Conservation (phyloP, 2,329 filamentous ascomycete species). For the Ascochyta koolunga region DNA sequence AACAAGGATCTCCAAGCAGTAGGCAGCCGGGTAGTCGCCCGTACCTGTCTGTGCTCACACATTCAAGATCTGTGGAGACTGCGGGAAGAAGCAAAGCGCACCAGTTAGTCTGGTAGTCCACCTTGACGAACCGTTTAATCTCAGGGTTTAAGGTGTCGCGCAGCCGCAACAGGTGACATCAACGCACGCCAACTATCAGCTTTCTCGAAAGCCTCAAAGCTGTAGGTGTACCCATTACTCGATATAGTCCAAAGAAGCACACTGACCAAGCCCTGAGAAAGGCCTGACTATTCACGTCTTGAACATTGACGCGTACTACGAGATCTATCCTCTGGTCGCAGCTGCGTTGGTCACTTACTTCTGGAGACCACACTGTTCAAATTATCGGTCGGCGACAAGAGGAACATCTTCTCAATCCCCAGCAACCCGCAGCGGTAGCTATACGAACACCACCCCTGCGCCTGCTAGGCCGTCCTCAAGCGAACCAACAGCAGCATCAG, state of each 20-base stretch:
- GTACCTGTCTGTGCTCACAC: slow-evolving; percentile 44
- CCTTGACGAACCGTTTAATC: slow-evolving; percentile 38
- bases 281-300: slow-evolving; percentile 23
- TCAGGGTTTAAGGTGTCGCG: slow-evolving; percentile 42
- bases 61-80: slow-evolving; percentile 47
- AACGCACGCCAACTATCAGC: slow-evolving; percentile 20
- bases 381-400: slow-evolving; percentile 16
- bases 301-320: slow-evolving; percentile 22
- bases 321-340: slow-evolving; percentile 30
- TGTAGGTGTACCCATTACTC: slow-evolving; percentile 18
- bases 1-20: slow-evolving; percentile 35
- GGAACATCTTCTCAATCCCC: slow-evolving; percentile 26
- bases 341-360: slow-evolving; percentile 19
- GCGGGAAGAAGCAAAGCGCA: slow-evolving; percentile 48
- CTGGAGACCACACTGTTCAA: slow-evolving; percentile 4
- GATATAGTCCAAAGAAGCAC: slow-evolving; percentile 6
- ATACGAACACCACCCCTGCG: slow-evolving; percentile 44
- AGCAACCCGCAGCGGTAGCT: slow-evolving; percentile 45
- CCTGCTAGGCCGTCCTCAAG: slow-evolving; percentile 48
- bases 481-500: slow-evolving; percentile 46
- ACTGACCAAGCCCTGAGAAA: slow-evolving; percentile 26
- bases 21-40: slow-evolving; percentile 27
- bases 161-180: slow-evolving; percentile 37
- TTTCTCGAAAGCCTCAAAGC: slow-evolving; percentile 14
- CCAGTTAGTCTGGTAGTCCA: slow-evolving; percentile 31